phyloP scores from a whole-genome alignment of 805 yeast genomes.

The Pichia cabralensis region DNA sequence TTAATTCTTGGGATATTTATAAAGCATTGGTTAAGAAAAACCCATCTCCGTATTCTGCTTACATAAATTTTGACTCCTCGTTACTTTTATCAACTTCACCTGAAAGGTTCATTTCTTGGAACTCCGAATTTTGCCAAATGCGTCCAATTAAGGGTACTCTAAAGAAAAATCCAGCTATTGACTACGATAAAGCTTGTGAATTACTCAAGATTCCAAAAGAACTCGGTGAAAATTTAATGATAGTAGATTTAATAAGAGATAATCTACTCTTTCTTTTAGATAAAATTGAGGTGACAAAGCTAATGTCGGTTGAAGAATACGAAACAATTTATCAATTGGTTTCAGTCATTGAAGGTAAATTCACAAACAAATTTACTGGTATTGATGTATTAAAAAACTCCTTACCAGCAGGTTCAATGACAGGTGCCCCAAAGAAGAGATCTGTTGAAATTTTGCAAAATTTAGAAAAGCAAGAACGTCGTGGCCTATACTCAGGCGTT shows the following conservation, averaged over 20 bases:
- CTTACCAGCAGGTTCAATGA: constrained; percentile 98
- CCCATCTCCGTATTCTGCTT: constrained; percentile 91
- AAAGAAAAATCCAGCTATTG: constrained; percentile 46
- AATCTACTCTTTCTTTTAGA: constrained; percentile 65
- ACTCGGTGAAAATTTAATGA: constrained; percentile 93
- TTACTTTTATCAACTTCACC: constrained; percentile 83
- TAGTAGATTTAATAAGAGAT: constrained; percentile 90
- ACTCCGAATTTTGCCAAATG: constrained; percentile 51
- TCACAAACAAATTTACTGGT: constrained; percentile 42
- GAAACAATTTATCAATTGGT: constrained; percentile 86
- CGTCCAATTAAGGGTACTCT: constrained; percentile 98
- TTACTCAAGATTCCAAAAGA: constrained; percentile 81
- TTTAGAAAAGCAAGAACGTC: constrained; percentile 47
- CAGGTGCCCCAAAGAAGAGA: constrained; percentile 96
- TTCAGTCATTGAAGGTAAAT: constrained; percentile 69
- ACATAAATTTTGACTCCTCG: constrained; percentile 55
- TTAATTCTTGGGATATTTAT: constrained; percentile 72
- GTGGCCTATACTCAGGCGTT: constrained; percentile 89
- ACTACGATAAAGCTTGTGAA: constrained; percentile 46
- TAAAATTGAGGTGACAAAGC: constrained; percentile 58
- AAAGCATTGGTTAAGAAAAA: constrained; percentile 59
- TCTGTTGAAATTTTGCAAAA: constrained; percentile 73
- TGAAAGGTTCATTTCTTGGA: constrained; percentile 85
- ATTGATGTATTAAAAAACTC: constrained; percentile 70
- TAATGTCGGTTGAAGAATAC: constrained; percentile 91